These are phyloP conservation scores for Sporothrix brunneoviolacea DNA, from an alignment of 2,329 filamentous ascomycete species.

Conservation along the genomic window DNA sequence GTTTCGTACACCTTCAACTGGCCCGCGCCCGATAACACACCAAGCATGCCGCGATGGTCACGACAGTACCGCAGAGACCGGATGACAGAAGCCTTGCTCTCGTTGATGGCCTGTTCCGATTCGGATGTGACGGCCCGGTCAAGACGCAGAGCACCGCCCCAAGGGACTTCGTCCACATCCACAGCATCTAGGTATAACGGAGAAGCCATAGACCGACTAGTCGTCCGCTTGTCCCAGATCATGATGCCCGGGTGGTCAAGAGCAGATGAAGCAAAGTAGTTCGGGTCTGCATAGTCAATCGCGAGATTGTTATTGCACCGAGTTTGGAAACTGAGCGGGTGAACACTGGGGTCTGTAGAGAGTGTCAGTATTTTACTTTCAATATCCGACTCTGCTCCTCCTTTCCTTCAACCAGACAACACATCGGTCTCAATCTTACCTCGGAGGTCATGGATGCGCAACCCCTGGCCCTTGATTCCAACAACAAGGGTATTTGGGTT, in stretches of 20 bases:
- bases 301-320: slow-evolving; percentile 65
- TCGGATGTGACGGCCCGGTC: slow-evolving; percentile 52
- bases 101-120: slow-evolving; percentile 40
- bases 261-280: slow-evolving; percentile 77
- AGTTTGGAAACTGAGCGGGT: slow-evolving; percentile 51
- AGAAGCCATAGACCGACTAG: slow-evolving; percentile 45
- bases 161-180: slow-evolving; percentile 55
- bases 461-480: slow-evolving; percentile 67
- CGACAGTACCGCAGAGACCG: slow-evolving; percentile 57
- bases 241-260: slow-evolving; percentile 67
- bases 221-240: slow-evolving; percentile 71
- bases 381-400: no score
- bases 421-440: no score
- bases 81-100: slow-evolving; percentile 55
- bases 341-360: slow-evolving; percentile 13
- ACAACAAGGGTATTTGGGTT: slow-evolving; percentile 69
- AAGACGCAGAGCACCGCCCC: slow-evolving; percentile 54
- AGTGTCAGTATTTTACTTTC: no score
- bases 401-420: no score
- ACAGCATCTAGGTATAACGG: slow-evolving; percentile 50
- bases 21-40: slow-evolving; percentile 55
- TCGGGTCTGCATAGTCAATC: slow-evolving; percentile 72
- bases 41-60: slow-evolving; percentile 54
- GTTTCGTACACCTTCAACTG: slow-evolving; percentile 57
- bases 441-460: slow-evolving; percentile 72